phyloP scores from a whole-genome alignment of 2,329 filamentous ascomycete species.

The Epichloe gansuensis region DNA sequence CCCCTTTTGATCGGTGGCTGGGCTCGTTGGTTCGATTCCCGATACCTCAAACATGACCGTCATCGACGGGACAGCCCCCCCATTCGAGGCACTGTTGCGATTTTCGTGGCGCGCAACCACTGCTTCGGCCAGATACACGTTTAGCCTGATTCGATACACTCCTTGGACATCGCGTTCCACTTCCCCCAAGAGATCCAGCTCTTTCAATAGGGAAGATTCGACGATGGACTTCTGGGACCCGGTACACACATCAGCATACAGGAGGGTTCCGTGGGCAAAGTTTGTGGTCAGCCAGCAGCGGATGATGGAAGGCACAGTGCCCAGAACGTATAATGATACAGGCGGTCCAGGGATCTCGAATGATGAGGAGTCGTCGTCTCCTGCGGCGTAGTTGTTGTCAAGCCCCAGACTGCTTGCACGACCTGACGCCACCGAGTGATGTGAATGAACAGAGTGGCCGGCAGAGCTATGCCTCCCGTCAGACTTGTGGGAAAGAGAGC shows the following conservation, averaged over 20 bases:
- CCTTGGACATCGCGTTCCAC: slow-evolving; percentile 55
- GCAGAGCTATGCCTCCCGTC: slow-evolving; percentile 89
- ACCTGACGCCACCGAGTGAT: slow-evolving; percentile 60
- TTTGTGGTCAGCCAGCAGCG: slow-evolving; percentile 88
- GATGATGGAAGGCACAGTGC: slow-evolving; percentile 84
- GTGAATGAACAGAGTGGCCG: slow-evolving; percentile 61
- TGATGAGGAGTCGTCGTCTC: slow-evolving; percentile 54
- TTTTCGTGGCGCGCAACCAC: slow-evolving; percentile 65
- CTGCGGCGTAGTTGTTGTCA: slow-evolving; percentile 53
- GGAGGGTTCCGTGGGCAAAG: slow-evolving; percentile 76
- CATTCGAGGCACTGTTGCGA: slow-evolving; percentile 57
- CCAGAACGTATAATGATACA: slow-evolving; percentile 72
- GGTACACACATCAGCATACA: slow-evolving; percentile 87
- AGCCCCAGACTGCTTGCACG: slow-evolving; percentile 81
- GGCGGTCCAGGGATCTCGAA: slow-evolving; percentile 62
- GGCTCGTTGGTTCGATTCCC: slow-evolving; percentile 34
- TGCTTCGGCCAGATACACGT: slow-evolving; percentile 84
- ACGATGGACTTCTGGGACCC: slow-evolving; percentile 83
- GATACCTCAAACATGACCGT: slow-evolving; percentile 66
- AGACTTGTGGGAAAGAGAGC: slow-evolving; percentile 86
- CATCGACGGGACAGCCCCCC: slow-evolving; percentile 55
- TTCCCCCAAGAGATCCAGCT: slow-evolving; percentile 56
- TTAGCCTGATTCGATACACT: slow-evolving; percentile 56
- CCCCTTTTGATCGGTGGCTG: slow-evolving; percentile 32
- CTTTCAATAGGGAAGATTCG: slow-evolving; percentile 59